Evolutionary conservation across 2,329 filamentous ascomycete genomes (phyloP), one percentile per base, ranked within the genome.

Genomic region (Colletotrichum sp.): DNA sequence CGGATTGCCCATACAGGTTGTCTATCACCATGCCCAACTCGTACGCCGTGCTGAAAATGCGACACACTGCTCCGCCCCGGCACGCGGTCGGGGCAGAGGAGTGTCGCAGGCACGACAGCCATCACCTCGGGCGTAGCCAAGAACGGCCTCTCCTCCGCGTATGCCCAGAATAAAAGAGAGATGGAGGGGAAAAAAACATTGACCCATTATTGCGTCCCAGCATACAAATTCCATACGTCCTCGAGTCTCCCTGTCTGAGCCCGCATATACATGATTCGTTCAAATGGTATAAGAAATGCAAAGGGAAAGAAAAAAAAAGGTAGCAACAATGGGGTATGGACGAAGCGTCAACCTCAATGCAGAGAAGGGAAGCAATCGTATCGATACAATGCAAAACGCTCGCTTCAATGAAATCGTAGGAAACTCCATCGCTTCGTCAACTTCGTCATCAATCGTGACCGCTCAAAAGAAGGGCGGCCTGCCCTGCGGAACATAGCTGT

Each of bases 311-410:
- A 27, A 27, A 27, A 27, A 27, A 63, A 55, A 58, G 34, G 33
- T 64, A 12, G 71, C 54, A 38, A 54, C 27, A 55, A 33, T 80
- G 69, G 78, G 81, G 82, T 84, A 85, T 85, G 79, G 83, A 81
- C 79, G 77, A 78, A 78, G 78, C 81, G 77, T 75, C 74, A 75
- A 79, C 76, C 76, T 71, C 79, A 74, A 80, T 76, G 77, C 77
- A 75, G 75, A 70, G 73, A 79, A 76, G 69, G 62, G 76, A 76
- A 79, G 34, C 34, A 63, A 63, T 55, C 43, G 70, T 72, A 74
- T 74, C 68, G 68, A 72, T 74, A 74, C 72, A 74, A 64, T 66
- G 47, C 13, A 72, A 65, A 67, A 69, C 64, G 72, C 70, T 74
- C 70, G 72, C 72, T 74, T 66, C 51, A 55, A 73, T 59, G 33